Base-by-base conservation (phyloP, 441 rosid genomes). In the Croton laevigatus region DNA sequence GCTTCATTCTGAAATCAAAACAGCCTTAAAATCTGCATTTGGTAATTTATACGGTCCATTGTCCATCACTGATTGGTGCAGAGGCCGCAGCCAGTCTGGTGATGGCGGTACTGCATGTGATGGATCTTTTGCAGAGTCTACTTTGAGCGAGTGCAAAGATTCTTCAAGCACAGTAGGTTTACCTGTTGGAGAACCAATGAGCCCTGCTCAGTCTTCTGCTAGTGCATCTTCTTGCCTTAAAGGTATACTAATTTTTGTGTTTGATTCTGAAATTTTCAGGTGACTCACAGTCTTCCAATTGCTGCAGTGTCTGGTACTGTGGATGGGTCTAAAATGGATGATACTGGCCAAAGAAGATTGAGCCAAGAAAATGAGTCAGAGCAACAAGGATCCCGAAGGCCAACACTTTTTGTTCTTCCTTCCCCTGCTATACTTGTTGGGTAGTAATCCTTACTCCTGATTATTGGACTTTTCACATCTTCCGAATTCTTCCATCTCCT, bases 361-460 rank as follows among this genome's bases (percentile, higher is more conserved):
- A 87, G 72, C 85, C 94, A 82, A 70, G 99, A 94, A 71, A 82
- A 80, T 65, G 99, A 96, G 75, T 79, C 90, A 74, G 92, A 85
- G 74, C 91, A 82, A 68, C 71, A 69, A 34, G 64, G 73, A 76
- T 60, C 81, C 45, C 80, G 86, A 71, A 89, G 87, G 80, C 97
- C 98, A 5, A 81, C 98, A 13, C 86, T 90, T 78, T 82, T 82
- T 83, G 94, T 86, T 75, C 93, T 94, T 80, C 98, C 99, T 61
- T 89, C 93, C 67, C 98, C 99, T 71, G 87, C 98, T 48, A 84
- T 96, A 81, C 99, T 94, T 76, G 95, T 96, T 69, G 99, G 99
- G 99, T 96, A 89, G 68, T 89, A 65, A 27, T 75, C 59, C 12
- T 71, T 48, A 65, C 22, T 74, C 57, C 10, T 69, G 54, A 38